phyloP scores from a whole-genome alignment of 176 grass and related monocot genomes.

The Luzula sylvatica region DNA sequence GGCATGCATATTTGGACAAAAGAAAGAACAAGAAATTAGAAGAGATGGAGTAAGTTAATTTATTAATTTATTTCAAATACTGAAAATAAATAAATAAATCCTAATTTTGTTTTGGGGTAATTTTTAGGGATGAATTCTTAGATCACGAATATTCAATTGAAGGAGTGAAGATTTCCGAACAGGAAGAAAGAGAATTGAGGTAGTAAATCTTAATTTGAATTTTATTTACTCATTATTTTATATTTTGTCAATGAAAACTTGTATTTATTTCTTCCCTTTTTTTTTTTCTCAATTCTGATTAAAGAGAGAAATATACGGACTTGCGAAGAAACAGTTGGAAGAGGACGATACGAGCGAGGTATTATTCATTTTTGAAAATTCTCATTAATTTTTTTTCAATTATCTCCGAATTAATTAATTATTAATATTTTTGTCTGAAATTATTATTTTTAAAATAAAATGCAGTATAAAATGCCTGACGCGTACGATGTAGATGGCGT shows the following conservation, averaged over 20 bases:
- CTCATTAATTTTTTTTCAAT: background rate
- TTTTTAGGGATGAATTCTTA: conserved; percentile 68
- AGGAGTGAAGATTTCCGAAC: conserved; percentile 63
- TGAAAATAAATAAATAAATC: conserved; percentile 25
- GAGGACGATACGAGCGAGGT: conserved; percentile 53
- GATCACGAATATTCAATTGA: conserved; percentile 90
- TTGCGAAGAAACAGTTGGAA: conserved; percentile 60
- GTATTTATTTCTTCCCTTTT: conserved; percentile 13
- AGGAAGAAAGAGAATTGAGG: conserved; percentile 74
- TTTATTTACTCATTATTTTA: too few relatives aligned
- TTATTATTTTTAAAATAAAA: conserved; percentile 16
- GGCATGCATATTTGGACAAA: conserved; percentile 75
- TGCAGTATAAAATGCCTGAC: conserved; percentile 96
- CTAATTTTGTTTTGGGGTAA: background rate
- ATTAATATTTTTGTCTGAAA: background rate
- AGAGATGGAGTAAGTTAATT: conserved; percentile 59
- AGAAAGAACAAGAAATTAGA: conserved; percentile 83
- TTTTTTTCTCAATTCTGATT: conserved; percentile 37
- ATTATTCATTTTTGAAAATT: conserved; percentile 16
- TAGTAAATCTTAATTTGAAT: conserved; percentile 18
- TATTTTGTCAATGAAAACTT: background rate
- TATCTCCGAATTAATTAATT: conserved; percentile 2
- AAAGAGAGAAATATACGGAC: conserved; percentile 70
- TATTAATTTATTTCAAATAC: conserved; percentile 15
- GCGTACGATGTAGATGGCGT: conserved; percentile 79